Evolutionary conservation across 2,329 filamentous ascomycete genomes (phyloP), one percentile per base, ranked within the genome.

Genomic region (Alternaria metachromatica): DNA sequence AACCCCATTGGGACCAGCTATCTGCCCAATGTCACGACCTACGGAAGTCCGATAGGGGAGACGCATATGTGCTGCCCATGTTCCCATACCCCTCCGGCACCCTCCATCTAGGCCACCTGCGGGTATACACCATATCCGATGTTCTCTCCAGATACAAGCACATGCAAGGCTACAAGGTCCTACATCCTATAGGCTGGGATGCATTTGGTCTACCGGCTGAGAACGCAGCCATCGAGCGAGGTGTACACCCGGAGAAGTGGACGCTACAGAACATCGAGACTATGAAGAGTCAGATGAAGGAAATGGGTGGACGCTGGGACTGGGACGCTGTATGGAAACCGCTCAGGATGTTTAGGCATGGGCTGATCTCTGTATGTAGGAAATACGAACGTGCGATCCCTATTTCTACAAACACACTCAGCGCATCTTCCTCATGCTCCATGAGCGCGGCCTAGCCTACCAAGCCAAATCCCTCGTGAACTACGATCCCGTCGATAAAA

Each of bases 131-230:
- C 41, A 96, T 97, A 68, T 93, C 93, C 64, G 94, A 97, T 82
- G 91, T 94, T 10, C 82, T 97, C 56, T 89, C 93, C 13, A 87
- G 94, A 58, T 96, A 90, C 76, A 88, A 90, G 72, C 87, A 86
- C 25, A 89, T 97, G 82, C 88, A 90, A 70, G 93, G 93, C 15
- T 85, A 89, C 69, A 82, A 91, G 59, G 92, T 96, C 30, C 80
- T 96, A 57, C 87, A 97, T 67, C 93, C 94, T n/a, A 97, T 97
- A 87, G 94, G 94, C 11, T 97, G 94, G 93, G 94, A 97, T 83
- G 92, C 93, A 6, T 97, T 97, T 81, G 94, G 94, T 2, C 83
- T 97, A 60, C 94, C 94, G 11, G 94, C 94, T 46, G 94, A 97
- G 80, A 97, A 97, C 81, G 94, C 94, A 18, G 94, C 94, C 9